phyloP scores from a whole-genome alignment of 805 yeast genomes.

The Saccharomycodes ludwigii region DNA sequence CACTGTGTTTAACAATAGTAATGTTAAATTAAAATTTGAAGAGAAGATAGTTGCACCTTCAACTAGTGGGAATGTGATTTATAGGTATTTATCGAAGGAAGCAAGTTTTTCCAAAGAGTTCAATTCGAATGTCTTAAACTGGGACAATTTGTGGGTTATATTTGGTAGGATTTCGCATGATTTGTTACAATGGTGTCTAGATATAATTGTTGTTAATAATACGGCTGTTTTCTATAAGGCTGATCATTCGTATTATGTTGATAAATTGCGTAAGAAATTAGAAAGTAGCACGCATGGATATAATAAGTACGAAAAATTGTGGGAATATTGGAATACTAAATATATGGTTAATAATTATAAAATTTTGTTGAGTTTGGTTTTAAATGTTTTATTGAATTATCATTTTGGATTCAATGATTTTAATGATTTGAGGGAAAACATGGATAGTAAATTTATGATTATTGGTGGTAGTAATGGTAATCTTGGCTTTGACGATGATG shows the following conservation, averaged over 20 bases:
- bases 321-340: slow-evolving; percentile 24
- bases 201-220: slow-evolving; percentile 21
- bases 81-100: slow-evolving; percentile 15
- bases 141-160: slow-evolving; percentile 22
- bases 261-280: background rate
- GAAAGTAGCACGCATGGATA: slow-evolving; percentile 10
- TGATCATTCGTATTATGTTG: slow-evolving; percentile 1
- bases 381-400: slow-evolving; percentile 33
- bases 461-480: background rate
- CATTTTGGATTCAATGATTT: slow-evolving; percentile 37
- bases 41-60: slow-evolving; percentile 17
- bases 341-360: slow-evolving; percentile 28
- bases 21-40: slow-evolving; percentile 19
- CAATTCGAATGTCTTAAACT: slow-evolving; percentile 18
- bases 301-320: slow-evolving; percentile 14
- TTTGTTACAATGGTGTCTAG: slow-evolving; percentile 24
- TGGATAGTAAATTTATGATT: too few relatives aligned
- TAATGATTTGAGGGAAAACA: slow-evolving; percentile 14
- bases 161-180: slow-evolving; percentile 21
- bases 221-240: slow-evolving; percentile 6
- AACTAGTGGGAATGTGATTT: slow-evolving; percentile 24
- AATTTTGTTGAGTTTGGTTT: slow-evolving; percentile 26
- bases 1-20: slow-evolving; percentile 21
- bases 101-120: slow-evolving; percentile 23
- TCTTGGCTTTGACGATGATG: slow-evolving; percentile 6